Base-by-base conservation (phyloP, 768 basidiomycete genomes). In the Pisolithus marmoratus region DNA sequence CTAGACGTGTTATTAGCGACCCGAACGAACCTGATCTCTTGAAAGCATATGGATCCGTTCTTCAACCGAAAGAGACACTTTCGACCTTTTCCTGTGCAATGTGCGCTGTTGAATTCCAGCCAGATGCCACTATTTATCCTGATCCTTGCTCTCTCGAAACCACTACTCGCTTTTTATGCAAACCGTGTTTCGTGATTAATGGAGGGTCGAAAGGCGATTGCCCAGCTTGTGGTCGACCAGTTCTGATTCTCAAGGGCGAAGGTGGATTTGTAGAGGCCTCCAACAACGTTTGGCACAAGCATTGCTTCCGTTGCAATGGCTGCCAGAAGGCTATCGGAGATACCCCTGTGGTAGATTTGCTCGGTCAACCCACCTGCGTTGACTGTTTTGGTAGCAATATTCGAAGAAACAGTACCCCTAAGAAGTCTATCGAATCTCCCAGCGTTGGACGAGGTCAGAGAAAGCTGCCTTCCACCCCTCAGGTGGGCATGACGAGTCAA, bases 51-150 rank as follows among this genome's bases (percentile, higher is more conserved):
- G 90, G 90, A 24, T 90, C 90, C 0, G 78, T 93, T 22, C 72
- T 93, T 17, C 90, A 91, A 61, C 81, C 87, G 22, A 83, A 83
- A 57, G 87, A 87, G 60, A 78, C 84, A 6, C 74, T 91, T n/a
- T 65, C 77, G 8, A 77, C 82, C 24, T 84, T 85, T 60, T 79
- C 80, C 3, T 93, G 90, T 63, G 78, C 77, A 31, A 63, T 81
- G 12, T 93, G 90, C 63, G 70, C 73, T 15, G 66, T 74, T 0
- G 71, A 75, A 9, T 93, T 92, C 61, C 79, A 82, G 34, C 89
- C 90, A 2, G 90, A 93, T 64, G 81, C 86, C 20, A 93, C 90
- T 27, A 89, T 93, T 54, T 93, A 90, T 61, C 90, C 90, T 1
- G 84, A 90, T 59, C 85, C 85, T 37, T 60, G 55, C 15, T 19